A percentile compares a stretch with the other conserved stretches of the same genome.
These are phyloP conservation scores for Santalum album DNA, from an alignment of 164 flowering plant species.

Conservation along the genomic window DNA sequence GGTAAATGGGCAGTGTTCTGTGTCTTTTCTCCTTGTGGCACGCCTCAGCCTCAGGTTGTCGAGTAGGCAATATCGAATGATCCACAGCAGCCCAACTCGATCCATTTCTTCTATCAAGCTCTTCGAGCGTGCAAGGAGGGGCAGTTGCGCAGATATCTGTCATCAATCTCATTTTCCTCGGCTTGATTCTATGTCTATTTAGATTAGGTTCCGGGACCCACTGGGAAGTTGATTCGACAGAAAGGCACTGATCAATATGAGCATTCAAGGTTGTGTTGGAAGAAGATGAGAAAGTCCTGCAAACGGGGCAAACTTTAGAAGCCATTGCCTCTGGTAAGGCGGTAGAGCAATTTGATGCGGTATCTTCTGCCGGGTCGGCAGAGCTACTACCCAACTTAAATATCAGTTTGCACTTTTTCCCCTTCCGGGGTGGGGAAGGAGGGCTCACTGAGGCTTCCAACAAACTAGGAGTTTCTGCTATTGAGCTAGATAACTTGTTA, in stretches of 20 bases:
- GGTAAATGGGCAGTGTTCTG: constrained; percentile 14
- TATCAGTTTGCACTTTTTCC: constrained; percentile 51
- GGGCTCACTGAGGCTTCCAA: constrained; percentile 13
- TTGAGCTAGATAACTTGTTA: constrained; percentile 14
- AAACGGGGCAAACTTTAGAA: constrained; percentile 88
- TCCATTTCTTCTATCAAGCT: constrained; percentile 86
- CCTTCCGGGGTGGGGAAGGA: constrained; percentile 24
- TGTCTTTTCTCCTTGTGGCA: constrained; percentile 30
- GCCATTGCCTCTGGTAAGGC: constrained; percentile 56
- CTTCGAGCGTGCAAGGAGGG: constrained; percentile 62
- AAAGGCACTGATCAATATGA: constrained; percentile 93
- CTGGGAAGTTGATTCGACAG: constrained; percentile 44
- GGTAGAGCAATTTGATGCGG: constrained; percentile 19
- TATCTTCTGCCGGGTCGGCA: constrained; percentile 36
- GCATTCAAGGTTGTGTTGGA: constrained; percentile 95
- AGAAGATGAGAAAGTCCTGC: constrained; percentile 75
- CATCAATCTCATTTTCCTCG: constrained; percentile 58
- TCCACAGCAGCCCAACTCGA: constrained; percentile 44
- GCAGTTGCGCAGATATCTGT: constrained; percentile 68
- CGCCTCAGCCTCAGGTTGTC: constrained; percentile 20
- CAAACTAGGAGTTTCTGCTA: constrained; percentile 15
- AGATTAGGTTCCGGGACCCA: constrained; percentile 28
- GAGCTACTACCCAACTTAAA: constrained; percentile 32
- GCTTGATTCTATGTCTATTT: constrained; percentile 52
- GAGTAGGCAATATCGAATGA: constrained; percentile 17